Conservation (phyloP, 108 stramenopile genomes). For the Fragilariopsis cylindrus region DNA sequence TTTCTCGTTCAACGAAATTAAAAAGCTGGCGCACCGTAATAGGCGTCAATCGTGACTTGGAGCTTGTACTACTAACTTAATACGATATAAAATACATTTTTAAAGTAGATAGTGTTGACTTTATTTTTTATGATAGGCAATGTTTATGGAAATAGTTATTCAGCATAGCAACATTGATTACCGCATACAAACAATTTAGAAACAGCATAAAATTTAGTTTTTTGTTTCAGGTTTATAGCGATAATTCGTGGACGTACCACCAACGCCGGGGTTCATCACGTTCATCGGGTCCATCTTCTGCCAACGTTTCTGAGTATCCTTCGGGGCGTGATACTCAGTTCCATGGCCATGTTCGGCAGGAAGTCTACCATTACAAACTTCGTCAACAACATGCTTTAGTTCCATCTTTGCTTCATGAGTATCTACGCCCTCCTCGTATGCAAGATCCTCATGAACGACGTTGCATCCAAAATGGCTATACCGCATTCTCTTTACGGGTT, state of each 20-base stretch:
- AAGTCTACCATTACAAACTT: slow-evolving; percentile 51
- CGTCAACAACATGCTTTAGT: slow-evolving; percentile 68
- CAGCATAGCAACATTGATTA: too few relatives aligned
- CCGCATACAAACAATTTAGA: too few relatives aligned
- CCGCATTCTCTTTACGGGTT: slow-evolving; percentile 78
- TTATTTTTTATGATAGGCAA: too few relatives aligned
- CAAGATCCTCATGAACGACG: slow-evolving; percentile 87
- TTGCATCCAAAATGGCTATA: slow-evolving; percentile 90
- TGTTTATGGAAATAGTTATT: too few relatives aligned
- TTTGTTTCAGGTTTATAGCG: slow-evolving; percentile 13
- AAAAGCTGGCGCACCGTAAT: too few relatives aligned
- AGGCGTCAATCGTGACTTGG: too few relatives aligned
- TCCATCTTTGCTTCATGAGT: slow-evolving; percentile 67
- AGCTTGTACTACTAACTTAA: too few relatives aligned
- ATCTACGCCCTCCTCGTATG: slow-evolving; percentile 68
- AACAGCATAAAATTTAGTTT: too few relatives aligned
- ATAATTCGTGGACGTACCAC: slow-evolving; percentile 50
- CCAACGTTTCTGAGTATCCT: slow-evolving; percentile 69
- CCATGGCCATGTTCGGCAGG: slow-evolving; percentile 90
- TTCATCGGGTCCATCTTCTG: slow-evolving; percentile 85
- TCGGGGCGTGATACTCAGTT: slow-evolving; percentile 80
- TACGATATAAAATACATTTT: too few relatives aligned
- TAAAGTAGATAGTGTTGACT: too few relatives aligned
- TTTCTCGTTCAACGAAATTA: too few relatives aligned
- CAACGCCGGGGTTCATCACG: slow-evolving; percentile 85